Conservation (phyloP, 257 asterid genomes). For the Capsicum chinense region DNA sequence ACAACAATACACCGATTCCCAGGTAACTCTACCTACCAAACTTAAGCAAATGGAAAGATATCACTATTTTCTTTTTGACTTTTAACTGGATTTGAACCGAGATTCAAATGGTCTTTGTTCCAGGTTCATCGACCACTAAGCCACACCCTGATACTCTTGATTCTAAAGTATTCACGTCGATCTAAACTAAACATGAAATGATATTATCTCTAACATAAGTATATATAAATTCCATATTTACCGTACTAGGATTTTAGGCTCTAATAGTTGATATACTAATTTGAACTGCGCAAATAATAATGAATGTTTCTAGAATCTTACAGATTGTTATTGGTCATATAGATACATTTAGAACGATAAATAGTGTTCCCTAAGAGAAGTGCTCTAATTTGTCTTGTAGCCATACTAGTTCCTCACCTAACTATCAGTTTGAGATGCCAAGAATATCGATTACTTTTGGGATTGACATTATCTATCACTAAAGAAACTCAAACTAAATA, state of each 20-base stretch:
- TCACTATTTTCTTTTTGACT: background rate
- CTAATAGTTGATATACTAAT: background rate
- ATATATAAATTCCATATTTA: background rate
- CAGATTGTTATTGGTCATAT: background rate
- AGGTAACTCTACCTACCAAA: background rate
- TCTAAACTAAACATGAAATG: background rate
- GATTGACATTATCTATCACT: background rate
- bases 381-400: background rate
- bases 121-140: background rate
- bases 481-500: slow-evolving; percentile 2
- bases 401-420: background rate
- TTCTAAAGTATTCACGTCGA: background rate
- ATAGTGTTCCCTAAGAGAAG: background rate
- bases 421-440: background rate
- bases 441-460: background rate
- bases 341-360: background rate
- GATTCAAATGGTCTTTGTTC: slow-evolving; percentile 8
- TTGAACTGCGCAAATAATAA: slow-evolving; percentile 12
- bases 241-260: background rate
- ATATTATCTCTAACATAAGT: background rate
- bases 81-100: background rate
- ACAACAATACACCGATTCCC: background rate
- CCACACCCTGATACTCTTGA: background rate
- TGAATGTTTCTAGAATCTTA: slow-evolving; percentile 21
- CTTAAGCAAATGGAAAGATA: background rate